Base-by-base conservation (phyloP, 495 filamentous ascomycete genomes). In the Penicillium lividum region DNA sequence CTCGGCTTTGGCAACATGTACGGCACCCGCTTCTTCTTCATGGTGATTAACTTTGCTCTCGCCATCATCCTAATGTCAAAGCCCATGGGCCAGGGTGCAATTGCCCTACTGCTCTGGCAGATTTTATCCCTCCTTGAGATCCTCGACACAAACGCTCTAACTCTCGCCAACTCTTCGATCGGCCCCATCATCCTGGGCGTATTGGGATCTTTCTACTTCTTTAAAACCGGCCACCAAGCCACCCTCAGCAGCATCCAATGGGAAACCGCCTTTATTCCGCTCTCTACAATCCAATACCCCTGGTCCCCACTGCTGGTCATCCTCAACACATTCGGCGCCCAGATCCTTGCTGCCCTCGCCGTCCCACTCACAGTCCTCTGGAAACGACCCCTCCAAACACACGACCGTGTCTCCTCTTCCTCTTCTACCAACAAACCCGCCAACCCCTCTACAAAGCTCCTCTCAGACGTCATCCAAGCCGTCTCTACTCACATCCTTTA, bases 171-270 rank as follows among this genome's bases (percentile, higher is more conserved):
- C 63, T 87, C 89, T 3, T 71, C 89, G 33, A 86, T 98, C 66
- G 94, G 92, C 0, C 93, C 95, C 25, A 77, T 92, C 25, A 79
- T 96, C 40, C 80, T 99, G 10, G 95, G 85, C 38, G 72, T 97
- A 15, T 80, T 99, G 2, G 95, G 92, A 48, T 89, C 86, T 61
- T 96, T 92, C 71, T 85, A 96, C 77, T 99, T 87, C 79, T 99
- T 99, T 85, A 96, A 93, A 64, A 99, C 94, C 1, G 94, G 94
- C 61, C 94, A 99, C 73, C 95, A 98, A 73, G 93, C 93, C 15
- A 88, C 86, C 0, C 82, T 97, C 25, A 82, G 84, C 63, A 87
- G 84, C 58, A 95, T 99, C 70, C 95, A 99, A 65, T 99, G 94
- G 94, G 92, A 98, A 73, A 80, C 84, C n/a, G 93, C 92, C 25